Base-by-base conservation (phyloP, 2,329 filamentous ascomycete species). In the Exophiala alcalophila region DNA sequence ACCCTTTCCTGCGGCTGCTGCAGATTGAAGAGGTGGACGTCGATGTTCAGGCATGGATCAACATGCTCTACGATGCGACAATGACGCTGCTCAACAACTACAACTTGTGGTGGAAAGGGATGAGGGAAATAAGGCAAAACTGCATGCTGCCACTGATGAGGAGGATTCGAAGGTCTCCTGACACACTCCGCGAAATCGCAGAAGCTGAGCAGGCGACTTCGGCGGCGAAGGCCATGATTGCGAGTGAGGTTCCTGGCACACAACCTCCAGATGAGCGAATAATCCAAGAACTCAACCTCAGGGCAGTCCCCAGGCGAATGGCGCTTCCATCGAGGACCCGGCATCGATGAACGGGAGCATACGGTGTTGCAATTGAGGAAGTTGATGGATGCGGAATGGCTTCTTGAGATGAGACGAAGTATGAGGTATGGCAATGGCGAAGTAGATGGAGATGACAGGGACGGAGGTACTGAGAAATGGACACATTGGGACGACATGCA, bases 61-160 rank as follows among this genome's bases (percentile, higher is more conserved):
- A 53, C 28, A 12, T 31, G 5, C 32, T 50, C 7, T 55, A 55
- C 14, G 40, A 53, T 26, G 19, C 12, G n/a, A 25, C 49, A 11
- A 48, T 53, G 43, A 36, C 30, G 9, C 46, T 49, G 21, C 34
- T 46, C 11, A 23, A 28, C 25, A 44, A 40, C 11, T 55, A 55
- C 32, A 40, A 40, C n/a, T 5, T 19, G 15, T 55, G 53, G 53
- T 52, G 49, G 29, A 41, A 38, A 10, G 41, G 16, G 10, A 54
- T 52, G 50, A 37, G 36, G 25, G 39, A 47, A 11, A 21, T 55
- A 4, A 40, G 19, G 27, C 12, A 48, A 18, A 37, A 39, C 7
- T 40, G 49, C 34, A 53, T 52, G 43, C 16, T 30, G 23, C 50
- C 50, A 5, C 16, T 47, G 3, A 37, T 53, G 32, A 40, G 37